Conservation (phyloP, 768 basidiomycete genomes). For the Suillus tomentosus region DNA sequence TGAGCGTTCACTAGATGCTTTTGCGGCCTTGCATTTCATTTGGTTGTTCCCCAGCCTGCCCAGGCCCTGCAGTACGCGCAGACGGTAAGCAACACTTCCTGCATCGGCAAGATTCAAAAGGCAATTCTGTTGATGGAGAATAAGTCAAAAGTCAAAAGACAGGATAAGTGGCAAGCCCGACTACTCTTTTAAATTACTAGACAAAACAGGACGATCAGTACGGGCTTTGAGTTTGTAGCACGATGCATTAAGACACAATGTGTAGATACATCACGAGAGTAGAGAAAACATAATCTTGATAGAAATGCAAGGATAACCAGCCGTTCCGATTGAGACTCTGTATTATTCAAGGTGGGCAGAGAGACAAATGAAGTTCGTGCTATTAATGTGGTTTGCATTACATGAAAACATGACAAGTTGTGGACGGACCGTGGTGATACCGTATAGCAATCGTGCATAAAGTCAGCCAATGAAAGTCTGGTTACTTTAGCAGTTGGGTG, state of each 20-base stretch:
- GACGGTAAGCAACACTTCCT: conserved; percentile 49
- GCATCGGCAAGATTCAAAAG: conserved; percentile 55
- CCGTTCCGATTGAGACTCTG: too few species aligned
- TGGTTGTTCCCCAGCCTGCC: background rate
- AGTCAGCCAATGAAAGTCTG: background rate
- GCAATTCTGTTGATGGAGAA: background rate
- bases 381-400: background rate
- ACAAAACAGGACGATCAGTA: too few species aligned
- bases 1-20: too few species aligned
- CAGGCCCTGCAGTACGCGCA: background rate
- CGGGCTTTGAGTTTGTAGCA: too few species aligned
- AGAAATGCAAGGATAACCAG: too few species aligned
- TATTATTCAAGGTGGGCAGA: background rate
- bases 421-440: background rate
- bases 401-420: background rate
- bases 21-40: too few species aligned
- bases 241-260: too few species aligned
- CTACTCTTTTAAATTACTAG: too few species aligned
- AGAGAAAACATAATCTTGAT: too few species aligned
- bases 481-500: background rate
- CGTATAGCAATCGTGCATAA: background rate
- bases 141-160: background rate
- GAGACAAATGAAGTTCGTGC: background rate
- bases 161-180: too few species aligned
- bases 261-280: too few species aligned